Evolutionary conservation across 1,139 yeast species (phyloP).

Genomic region (Protomyces gravidus): DNA sequence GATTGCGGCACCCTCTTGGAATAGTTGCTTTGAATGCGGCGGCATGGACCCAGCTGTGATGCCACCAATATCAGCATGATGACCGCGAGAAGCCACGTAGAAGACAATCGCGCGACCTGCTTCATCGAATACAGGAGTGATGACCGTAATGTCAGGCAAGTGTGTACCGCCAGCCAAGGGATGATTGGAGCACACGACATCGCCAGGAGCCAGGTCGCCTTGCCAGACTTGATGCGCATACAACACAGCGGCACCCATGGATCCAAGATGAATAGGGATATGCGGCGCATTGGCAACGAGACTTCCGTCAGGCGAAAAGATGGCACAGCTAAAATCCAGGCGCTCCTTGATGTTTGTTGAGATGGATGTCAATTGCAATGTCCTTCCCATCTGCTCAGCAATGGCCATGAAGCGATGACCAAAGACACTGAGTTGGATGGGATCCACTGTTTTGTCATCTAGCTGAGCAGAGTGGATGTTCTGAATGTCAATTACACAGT

Average conservation of each 20-base stretch:
- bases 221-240: constrained; percentile 60
- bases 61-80: constrained; percentile 67
- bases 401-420: constrained; percentile 75
- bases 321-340: constrained; percentile 70
- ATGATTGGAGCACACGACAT: constrained; percentile 64
- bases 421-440: constrained; percentile 63
- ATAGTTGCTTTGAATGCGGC: constrained; percentile 56
- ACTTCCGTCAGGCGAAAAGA: constrained; percentile 63
- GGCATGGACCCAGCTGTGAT: constrained; percentile 64
- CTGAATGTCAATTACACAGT: constrained; percentile 49
- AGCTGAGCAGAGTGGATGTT: constrained; percentile 38
- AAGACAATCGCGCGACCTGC: constrained; percentile 47
- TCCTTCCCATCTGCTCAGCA: constrained; percentile 77
- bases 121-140: constrained; percentile 70
- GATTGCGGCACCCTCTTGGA: constrained; percentile 63
- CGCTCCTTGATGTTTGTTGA: constrained; percentile 73
- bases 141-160: constrained; percentile 65
- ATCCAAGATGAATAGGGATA: constrained; percentile 73
- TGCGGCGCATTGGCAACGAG: constrained; percentile 76
- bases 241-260: constrained; percentile 68
- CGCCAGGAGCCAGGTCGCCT: constrained; percentile 55
- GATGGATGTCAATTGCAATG: constrained; percentile 66
- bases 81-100: constrained; percentile 63
- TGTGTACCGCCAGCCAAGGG: constrained; percentile 73
- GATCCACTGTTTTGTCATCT: constrained; percentile 46